Evolutionary conservation across 2,329 filamentous ascomycete genomes (phyloP).

Genomic region (Didymella segeticola): DNA sequence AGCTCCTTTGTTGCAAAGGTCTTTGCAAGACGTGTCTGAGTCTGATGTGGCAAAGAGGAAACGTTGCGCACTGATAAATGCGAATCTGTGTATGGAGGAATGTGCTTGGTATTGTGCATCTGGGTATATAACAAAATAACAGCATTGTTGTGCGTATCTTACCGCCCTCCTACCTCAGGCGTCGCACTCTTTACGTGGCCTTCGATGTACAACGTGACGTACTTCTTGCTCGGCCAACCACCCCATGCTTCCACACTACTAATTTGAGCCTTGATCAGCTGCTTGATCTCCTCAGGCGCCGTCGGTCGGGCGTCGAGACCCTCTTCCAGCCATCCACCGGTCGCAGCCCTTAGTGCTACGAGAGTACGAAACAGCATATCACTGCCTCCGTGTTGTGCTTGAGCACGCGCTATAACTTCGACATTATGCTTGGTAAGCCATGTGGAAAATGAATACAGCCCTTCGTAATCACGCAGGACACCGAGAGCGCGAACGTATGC

Average conservation of each 20-base stretch:
- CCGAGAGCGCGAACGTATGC: conserved; percentile 70
- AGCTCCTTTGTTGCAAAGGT: conserved; percentile 10
- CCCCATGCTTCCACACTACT: conserved; percentile 50
- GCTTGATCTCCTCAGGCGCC: conserved; percentile 41
- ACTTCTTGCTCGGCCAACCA: conserved; percentile 53
- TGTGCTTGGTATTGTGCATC: conserved; percentile 4
- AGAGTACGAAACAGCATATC: conserved; percentile 44
- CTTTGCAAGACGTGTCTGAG: conserved; percentile 9
- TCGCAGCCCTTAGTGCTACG: conserved; percentile 50
- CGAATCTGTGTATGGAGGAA: background rate
- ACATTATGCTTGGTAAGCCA: conserved; percentile 59
- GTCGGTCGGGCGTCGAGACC: background rate
- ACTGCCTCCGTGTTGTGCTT: conserved; percentile 34
- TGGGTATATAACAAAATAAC: conserved; percentile 3
- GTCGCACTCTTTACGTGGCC: conserved; percentile 22
- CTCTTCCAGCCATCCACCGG: conserved; percentile 44
- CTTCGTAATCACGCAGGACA: conserved; percentile 64
- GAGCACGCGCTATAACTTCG: conserved; percentile 37
- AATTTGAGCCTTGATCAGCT: conserved; percentile 41
- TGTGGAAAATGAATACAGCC: conserved; percentile 62
- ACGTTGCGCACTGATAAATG: background rate
- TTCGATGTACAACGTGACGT: conserved; percentile 47
- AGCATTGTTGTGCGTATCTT: background rate
- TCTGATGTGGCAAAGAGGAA: conserved; percentile 1
- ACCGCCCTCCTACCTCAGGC: conserved; percentile 25